Evolutionary conservation across 495 filamentous ascomycete genomes (phyloP).

Genomic region (Tuber aestivum): DNA sequence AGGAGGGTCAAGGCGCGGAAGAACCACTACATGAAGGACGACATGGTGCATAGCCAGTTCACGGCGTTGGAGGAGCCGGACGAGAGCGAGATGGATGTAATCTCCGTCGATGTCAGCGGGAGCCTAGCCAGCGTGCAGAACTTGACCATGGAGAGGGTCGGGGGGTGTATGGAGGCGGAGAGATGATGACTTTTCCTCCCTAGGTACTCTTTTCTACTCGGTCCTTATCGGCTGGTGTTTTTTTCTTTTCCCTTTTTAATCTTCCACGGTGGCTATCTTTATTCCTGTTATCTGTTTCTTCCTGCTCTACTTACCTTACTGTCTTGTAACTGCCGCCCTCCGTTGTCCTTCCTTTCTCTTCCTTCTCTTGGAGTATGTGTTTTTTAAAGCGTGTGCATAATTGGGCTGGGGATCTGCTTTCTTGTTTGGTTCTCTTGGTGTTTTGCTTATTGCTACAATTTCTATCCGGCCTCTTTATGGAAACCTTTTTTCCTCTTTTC

Average conservation of each 20-base stretch:
- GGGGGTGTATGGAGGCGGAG: conserved; percentile 33
- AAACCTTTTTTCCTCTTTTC: background rate
- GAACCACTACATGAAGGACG: conserved; percentile 93
- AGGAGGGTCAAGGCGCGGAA: conserved; percentile 65
- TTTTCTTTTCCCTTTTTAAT: conserved; percentile 22
- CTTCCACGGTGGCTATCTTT: conserved; percentile 7
- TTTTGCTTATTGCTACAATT: background rate
- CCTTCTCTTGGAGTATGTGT: background rate
- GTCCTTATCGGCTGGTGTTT: conserved; percentile 12
- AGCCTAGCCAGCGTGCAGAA: conserved; percentile 60
- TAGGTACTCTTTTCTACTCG: conserved; percentile 5
- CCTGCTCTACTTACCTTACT: background rate
- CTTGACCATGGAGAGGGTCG: conserved; percentile 56
- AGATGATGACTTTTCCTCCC: conserved; percentile 20
- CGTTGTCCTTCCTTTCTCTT: background rate
- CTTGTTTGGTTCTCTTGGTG: background rate
- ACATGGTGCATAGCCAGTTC: conserved; percentile 95
- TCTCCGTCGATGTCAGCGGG: conserved; percentile 71
- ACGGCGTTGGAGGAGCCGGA: conserved; percentile 74
- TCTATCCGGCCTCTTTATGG: background rate
- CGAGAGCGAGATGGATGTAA: conserved; percentile 71
- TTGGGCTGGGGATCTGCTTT: background rate
- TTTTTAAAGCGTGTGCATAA: background rate
- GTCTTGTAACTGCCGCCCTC: background rate
- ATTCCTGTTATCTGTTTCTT: background rate